Conservation (phyloP, 306 rosid genomes). For the Urtica urens region DNA sequence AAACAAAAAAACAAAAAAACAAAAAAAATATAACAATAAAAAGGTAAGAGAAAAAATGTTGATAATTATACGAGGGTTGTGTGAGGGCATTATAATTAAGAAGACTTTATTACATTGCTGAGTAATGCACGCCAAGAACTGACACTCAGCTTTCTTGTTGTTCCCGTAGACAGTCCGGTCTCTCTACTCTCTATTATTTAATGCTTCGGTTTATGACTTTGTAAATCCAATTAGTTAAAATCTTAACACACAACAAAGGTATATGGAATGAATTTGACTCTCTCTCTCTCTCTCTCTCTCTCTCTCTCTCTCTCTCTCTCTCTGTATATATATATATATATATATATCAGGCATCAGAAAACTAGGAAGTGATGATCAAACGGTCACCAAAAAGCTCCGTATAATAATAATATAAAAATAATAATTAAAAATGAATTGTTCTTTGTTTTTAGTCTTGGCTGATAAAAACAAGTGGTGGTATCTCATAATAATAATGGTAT, state of each 20-base stretch:
- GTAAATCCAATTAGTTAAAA: slow-evolving; percentile 17
- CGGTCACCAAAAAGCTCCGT: too few relatives aligned
- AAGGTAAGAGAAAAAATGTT: not conserved
- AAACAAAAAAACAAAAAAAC: not conserved
- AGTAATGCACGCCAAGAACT: slow-evolving; percentile 66
- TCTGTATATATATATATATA: too few relatives aligned
- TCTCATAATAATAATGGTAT: too few relatives aligned
- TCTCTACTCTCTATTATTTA: slow-evolving; percentile 26
- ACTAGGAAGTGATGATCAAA: slow-evolving; percentile 26
- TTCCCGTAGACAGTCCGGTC: slow-evolving; percentile 18
- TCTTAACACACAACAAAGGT: not conserved
- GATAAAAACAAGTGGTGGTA: not conserved
- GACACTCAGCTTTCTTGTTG: slow-evolving; percentile 44
- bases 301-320: slow-evolving; percentile 17
- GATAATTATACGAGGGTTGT: slow-evolving; percentile 25
- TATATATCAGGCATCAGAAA: slow-evolving; percentile 26
- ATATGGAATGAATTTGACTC: too few relatives aligned
- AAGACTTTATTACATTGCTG: slow-evolving; percentile 28
- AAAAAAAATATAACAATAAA: too few relatives aligned
- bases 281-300: slow-evolving; percentile 13
- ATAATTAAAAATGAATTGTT: too few relatives aligned
- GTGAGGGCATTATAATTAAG: slow-evolving; percentile 11
- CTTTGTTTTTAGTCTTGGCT: not conserved
- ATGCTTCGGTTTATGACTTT: slow-evolving; percentile 26
- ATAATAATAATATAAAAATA: too few relatives aligned